Evolutionary conservation across 495 filamentous ascomycete species (phyloP).

Genomic region (Cairneyella variabilis): DNA sequence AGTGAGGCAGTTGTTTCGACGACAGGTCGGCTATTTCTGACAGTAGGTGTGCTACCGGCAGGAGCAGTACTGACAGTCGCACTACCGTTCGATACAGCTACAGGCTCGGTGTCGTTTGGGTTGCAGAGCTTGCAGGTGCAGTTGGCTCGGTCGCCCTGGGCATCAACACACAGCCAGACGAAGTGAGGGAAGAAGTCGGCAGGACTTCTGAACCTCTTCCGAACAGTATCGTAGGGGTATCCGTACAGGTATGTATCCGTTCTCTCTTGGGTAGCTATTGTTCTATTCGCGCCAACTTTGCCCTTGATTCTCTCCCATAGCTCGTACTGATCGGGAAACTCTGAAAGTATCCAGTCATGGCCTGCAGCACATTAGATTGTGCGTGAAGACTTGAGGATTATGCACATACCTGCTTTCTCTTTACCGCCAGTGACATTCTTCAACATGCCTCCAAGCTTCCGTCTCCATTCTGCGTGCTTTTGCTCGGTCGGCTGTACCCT

Average conservation of each 20-base stretch:
- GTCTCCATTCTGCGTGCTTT: constrained; percentile 50
- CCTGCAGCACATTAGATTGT: constrained; percentile 29
- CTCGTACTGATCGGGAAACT: constrained; percentile 53
- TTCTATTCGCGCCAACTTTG: constrained; percentile 16
- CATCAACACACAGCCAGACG: constrained; percentile 53
- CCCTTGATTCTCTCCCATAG: constrained; percentile 52
- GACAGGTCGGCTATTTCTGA: neutral
- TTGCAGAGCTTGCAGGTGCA: constrained; percentile 44
- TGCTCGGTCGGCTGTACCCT: constrained; percentile 33
- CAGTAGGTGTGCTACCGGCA: neutral
- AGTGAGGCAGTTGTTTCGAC: neutral
- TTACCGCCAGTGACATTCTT: constrained; percentile 37
- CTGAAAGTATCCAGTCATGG: constrained; percentile 43
- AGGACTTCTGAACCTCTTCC: constrained; percentile 56
- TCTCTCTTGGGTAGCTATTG: constrained; percentile 31
- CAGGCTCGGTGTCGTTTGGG: neutral
- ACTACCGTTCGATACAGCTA: neutral
- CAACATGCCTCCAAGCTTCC: constrained; percentile 51
- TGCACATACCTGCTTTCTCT: constrained; percentile 28
- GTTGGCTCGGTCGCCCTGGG: constrained; percentile 48
- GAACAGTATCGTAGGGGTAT: constrained; percentile 48
- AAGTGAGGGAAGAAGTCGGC: constrained; percentile 60
- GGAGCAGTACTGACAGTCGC: neutral
- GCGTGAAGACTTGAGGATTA: constrained; percentile 1
- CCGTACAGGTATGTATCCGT: constrained; percentile 62